Evolutionary conservation across 2,329 filamentous ascomycete genomes (phyloP).

Genomic region (Diaporthe sp.): DNA sequence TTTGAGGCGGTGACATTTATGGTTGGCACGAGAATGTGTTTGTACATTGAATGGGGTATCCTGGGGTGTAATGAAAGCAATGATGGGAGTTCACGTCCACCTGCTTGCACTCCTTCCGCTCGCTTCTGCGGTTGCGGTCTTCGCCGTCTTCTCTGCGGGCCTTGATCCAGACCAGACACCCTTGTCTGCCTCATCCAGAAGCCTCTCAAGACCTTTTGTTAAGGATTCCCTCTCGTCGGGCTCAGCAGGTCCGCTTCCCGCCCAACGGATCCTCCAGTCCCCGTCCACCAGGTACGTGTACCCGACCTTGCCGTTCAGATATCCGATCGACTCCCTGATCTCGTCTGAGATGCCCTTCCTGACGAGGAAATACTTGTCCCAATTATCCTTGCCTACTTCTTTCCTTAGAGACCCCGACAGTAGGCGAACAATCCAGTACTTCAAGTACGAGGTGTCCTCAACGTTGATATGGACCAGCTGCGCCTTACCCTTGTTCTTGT

Average conservation of each 20-base stretch:
- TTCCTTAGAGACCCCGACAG: constrained; percentile 69
- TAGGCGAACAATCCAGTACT: constrained; percentile 69
- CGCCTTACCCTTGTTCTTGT: constrained; percentile 64
- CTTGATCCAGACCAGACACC: constrained; percentile 42
- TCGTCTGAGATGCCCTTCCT: constrained; percentile 70
- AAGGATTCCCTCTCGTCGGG: constrained; percentile 77
- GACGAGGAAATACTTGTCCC: constrained; percentile 74
- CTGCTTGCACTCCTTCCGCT: constrained; percentile 2
- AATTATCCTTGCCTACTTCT: constrained; percentile 65
- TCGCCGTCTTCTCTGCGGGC: constrained; percentile 14
- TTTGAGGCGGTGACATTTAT: constrained; percentile 20
- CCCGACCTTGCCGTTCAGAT: constrained; percentile 92
- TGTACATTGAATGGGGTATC: constrained; percentile 42
- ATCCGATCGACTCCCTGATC: constrained; percentile 73
- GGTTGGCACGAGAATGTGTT: constrained; percentile 32
- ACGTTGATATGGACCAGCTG: constrained; percentile 91
- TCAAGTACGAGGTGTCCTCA: constrained; percentile 80
- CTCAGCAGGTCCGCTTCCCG: constrained; percentile 81
- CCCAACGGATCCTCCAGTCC: constrained; percentile 93
- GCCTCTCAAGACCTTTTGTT: constrained; percentile 72
- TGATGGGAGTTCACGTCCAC: constrained; percentile 13
- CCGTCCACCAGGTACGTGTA: constrained; percentile 94
- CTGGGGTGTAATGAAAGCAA: constrained; percentile 36
- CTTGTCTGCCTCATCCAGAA: constrained; percentile 71
- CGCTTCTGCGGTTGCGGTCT: constrained; percentile 6